A percentile compares a stretch with the other conserved stretches of the same genome.
Conservation (phyloP, 148 eudicot species). For the Chenopodium quinoa region DNA sequence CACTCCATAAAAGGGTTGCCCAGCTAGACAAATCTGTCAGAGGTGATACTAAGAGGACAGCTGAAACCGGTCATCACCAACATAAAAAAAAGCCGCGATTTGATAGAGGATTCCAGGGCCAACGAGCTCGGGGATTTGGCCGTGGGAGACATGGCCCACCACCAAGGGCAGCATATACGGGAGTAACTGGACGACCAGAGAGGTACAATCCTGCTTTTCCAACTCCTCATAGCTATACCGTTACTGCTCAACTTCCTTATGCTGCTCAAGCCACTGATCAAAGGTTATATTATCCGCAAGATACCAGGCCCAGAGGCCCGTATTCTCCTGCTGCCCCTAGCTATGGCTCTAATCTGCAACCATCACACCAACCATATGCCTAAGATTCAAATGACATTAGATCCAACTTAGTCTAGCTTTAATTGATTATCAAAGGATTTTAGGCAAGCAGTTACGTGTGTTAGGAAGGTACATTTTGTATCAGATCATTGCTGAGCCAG, state of each 20-base stretch:
- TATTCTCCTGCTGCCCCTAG: constrained; percentile 30
- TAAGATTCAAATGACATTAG: constrained; percentile 9
- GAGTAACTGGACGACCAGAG: constrained; percentile 21
- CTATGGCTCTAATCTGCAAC: constrained; percentile 33
- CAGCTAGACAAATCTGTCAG: constrained; percentile 53
- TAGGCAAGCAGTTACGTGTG: neutral
- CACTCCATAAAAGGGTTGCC: constrained; percentile 48
- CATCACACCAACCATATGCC: constrained; percentile 33
- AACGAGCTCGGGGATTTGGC: constrained; percentile 22
- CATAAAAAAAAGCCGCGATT: constrained; percentile 36
- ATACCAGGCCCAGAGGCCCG: constrained; percentile 20
- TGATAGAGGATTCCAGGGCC: constrained; percentile 31
- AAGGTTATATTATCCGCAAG: constrained; percentile 39
- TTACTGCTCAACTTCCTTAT: constrained; percentile 34
- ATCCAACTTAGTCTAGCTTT: neutral
- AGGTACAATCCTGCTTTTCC: constrained; percentile 33
- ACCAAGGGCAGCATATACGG: constrained; percentile 19
- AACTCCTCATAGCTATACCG: constrained; percentile 30
- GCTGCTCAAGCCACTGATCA: constrained; percentile 37
- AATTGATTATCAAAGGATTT: neutral
- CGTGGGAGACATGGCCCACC: constrained; percentile 31
- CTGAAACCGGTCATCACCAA: constrained; percentile 26
- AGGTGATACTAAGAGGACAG: constrained; percentile 39
- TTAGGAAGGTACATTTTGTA: neutral
- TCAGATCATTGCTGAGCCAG: neutral